A percentile compares a stretch with the other conserved stretches of the same genome.
Conservation (phyloP, 176 grass and related monocot genomes). For the Lolium multiflorum region DNA sequence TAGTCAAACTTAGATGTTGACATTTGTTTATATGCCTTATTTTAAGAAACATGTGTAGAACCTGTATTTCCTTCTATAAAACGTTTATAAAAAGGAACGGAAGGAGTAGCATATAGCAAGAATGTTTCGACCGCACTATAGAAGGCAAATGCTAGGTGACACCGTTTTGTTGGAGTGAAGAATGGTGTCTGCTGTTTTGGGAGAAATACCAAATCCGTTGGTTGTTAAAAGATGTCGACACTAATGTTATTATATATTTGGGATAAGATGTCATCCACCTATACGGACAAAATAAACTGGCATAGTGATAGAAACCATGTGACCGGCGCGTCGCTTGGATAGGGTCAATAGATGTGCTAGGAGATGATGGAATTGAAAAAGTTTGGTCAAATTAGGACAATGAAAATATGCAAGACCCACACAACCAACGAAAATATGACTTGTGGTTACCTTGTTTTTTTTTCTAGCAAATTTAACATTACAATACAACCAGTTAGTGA, state of each 20-base stretch:
- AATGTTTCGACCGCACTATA: not conserved
- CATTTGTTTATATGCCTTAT: too few species aligned
- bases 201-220: not conserved
- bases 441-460: too few species aligned
- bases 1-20: too few species aligned
- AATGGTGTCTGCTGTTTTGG: not conserved
- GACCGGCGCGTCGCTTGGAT: not conserved
- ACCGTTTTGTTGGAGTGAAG: not conserved
- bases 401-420: too few species aligned
- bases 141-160: not conserved
- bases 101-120: not conserved
- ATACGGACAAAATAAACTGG: not conserved
- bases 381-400: too few species aligned
- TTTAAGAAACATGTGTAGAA: too few species aligned
- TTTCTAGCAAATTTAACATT: too few species aligned
- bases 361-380: not conserved
- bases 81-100: too few species aligned
- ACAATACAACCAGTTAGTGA: too few species aligned
- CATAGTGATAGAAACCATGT: not conserved
- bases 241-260: slow-evolving; percentile 2
- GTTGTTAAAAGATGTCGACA: not conserved
- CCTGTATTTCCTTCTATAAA: too few species aligned
- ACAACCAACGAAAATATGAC: too few species aligned
- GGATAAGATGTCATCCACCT: not conserved
- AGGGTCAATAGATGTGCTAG: not conserved